Evolutionary conservation across 208 protist species (phyloP).

Genomic region (Phytomonas sp.): DNA sequence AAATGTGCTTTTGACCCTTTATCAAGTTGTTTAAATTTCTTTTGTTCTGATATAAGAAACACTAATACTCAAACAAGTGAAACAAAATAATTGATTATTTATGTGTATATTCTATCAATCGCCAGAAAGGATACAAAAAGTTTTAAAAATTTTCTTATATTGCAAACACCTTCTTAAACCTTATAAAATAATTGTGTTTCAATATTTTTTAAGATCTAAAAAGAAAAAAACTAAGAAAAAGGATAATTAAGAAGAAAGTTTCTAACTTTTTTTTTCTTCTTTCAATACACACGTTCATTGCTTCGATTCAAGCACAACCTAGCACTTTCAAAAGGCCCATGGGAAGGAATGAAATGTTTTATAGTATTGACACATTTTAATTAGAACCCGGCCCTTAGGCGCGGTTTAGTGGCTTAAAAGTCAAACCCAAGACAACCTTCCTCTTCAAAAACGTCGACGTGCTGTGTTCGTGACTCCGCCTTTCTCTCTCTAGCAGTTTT

Average conservation of each 20-base stretch:
- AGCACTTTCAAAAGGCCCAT: background rate
- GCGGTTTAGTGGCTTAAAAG: constrained; percentile 4
- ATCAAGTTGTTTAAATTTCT: background rate
- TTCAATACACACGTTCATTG: background rate
- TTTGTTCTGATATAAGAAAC: constrained; percentile 1
- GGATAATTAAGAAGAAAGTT: constrained; percentile 5
- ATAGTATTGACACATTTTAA: background rate
- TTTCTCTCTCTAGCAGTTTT: constrained; percentile 35
- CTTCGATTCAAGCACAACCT: background rate
- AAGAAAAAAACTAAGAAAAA: background rate
- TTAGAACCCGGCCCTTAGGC: constrained; percentile 7
- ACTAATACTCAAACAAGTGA: background rate
- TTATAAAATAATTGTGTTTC: background rate
- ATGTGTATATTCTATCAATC: background rate
- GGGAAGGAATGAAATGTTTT: background rate
- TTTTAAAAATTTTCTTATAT: background rate
- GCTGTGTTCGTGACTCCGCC: constrained; percentile 14
- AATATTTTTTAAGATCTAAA: background rate
- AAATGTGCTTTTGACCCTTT: background rate
- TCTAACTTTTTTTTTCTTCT: background rate
- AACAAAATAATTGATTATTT: background rate
- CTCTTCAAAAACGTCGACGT: constrained; percentile 25
- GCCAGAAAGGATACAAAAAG: background rate
- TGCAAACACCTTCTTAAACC: background rate
- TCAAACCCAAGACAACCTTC: constrained; percentile 23